These are phyloP conservation scores for Zizania latifolia DNA, from an alignment of 176 grass and related monocot species.

Conservation along the genomic window DNA sequence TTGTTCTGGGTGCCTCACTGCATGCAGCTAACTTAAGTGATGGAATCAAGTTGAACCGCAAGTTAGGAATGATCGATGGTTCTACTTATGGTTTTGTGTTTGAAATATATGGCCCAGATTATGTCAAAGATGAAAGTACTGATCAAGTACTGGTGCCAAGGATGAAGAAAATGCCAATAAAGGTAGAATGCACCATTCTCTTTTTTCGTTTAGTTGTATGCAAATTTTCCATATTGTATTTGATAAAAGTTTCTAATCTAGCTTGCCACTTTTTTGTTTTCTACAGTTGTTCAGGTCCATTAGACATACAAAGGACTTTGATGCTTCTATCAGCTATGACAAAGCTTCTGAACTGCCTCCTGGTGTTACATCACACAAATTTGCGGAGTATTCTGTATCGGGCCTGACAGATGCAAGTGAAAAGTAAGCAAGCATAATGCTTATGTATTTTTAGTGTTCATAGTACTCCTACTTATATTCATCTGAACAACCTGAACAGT, in stretches of 20 bases:
- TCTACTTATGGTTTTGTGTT: slow-evolving; percentile 85
- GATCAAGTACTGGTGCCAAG: slow-evolving; percentile 71
- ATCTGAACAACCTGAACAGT: neutral
- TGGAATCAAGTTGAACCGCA: slow-evolving; percentile 97
- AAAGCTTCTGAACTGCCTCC: slow-evolving; percentile 63
- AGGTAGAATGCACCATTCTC: slow-evolving; percentile 37
- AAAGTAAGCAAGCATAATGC: slow-evolving; percentile 50
- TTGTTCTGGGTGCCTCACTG: slow-evolving; percentile 90
- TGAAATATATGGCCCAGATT: slow-evolving; percentile 65
- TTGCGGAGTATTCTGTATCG: slow-evolving; percentile 72
- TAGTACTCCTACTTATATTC: neutral
- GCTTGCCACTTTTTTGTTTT: slow-evolving; percentile 13
- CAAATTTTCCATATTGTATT: neutral
- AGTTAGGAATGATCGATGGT: slow-evolving; percentile 94
- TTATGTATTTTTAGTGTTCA: slow-evolving; percentile 1
- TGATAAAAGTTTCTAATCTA: neutral
- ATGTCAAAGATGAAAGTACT: slow-evolving; percentile 70
- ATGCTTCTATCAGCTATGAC: slow-evolving; percentile 83
- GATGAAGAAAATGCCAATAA: slow-evolving; percentile 99
- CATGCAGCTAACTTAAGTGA: slow-evolving; percentile 98
- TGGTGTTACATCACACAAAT: slow-evolving; percentile 64
- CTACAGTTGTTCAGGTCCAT: slow-evolving; percentile 90
- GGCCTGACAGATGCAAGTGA: slow-evolving; percentile 75
- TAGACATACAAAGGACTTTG: slow-evolving; percentile 88
- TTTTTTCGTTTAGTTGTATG: neutral